phyloP scores from a whole-genome alignment of 495 filamentous ascomycete species.

The Aspergillus olivimuriae region DNA sequence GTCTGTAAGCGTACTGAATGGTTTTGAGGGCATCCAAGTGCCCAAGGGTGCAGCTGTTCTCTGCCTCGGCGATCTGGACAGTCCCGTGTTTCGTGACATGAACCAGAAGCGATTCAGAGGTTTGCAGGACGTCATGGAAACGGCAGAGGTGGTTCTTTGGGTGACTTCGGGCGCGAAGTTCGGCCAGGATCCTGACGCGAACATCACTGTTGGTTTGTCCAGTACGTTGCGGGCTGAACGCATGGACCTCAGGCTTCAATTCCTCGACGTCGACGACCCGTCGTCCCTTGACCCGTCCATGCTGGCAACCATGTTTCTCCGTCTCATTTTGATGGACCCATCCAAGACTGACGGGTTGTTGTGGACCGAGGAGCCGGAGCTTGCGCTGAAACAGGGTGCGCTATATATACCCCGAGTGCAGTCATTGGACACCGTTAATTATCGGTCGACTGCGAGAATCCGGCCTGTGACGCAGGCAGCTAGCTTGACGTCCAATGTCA shows the following conservation, averaged over 20 bases:
- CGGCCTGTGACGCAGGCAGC: neutral
- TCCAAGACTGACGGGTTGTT: neutral
- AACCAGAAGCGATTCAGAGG: neutral
- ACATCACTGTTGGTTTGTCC: neutral
- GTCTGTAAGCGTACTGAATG: neutral
- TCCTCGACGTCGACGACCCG: neutral
- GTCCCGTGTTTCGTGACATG: neutral
- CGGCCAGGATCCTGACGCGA: neutral
- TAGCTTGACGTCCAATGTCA: neutral
- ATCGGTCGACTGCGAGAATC: neutral
- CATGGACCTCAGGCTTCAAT: neutral
- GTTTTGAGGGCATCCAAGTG: neutral
- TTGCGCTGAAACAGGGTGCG: neutral
- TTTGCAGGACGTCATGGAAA: neutral
- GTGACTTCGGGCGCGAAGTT: neutral
- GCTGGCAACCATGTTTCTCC: neutral
- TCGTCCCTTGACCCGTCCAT: neutral
- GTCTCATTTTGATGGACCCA: neutral
- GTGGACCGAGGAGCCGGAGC: neutral
- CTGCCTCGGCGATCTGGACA: neutral
- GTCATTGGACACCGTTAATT: neutral
- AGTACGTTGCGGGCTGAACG: neutral
- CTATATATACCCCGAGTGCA: neutral
- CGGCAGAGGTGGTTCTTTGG: neutral
- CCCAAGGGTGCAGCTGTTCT: neutral